Evolutionary conservation across 2,329 filamentous ascomycete genomes (phyloP).

Genomic region (Fusarium burgessii): DNA sequence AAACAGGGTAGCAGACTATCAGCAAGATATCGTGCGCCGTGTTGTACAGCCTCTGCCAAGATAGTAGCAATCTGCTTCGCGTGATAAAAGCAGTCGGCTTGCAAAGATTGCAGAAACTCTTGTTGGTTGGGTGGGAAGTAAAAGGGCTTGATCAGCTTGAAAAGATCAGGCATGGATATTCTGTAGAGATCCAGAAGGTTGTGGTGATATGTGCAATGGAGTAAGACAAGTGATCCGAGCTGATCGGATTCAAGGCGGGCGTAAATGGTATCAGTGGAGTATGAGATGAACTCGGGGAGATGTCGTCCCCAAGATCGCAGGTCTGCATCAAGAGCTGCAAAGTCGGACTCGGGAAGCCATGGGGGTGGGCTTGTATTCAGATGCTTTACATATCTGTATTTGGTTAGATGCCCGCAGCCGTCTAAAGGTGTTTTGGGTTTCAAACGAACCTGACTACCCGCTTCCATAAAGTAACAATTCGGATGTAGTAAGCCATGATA

Average conservation of each 20-base stretch:
- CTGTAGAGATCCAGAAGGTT: constrained; percentile 60
- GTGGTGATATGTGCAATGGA: constrained; percentile 62
- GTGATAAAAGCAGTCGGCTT: constrained; percentile 55
- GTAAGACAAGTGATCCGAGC: constrained; percentile 57
- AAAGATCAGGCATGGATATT: constrained; percentile 59
- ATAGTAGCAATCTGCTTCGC: constrained; percentile 55
- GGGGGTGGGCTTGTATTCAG: constrained; percentile 55
- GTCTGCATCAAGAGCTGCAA: constrained; percentile 56
- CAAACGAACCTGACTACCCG: constrained; percentile 52
- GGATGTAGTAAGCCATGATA: constrained; percentile 59
- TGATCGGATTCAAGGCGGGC: constrained; percentile 60
- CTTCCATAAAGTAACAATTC: constrained; percentile 57
- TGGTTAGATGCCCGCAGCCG: constrained; percentile 14
- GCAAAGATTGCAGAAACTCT: constrained; percentile 52
- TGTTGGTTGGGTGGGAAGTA: constrained; percentile 54
- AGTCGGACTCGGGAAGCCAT: constrained; percentile 58
- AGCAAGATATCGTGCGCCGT: constrained; percentile 56
- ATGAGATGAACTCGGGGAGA: constrained; percentile 59
- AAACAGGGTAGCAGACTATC: constrained; percentile 61
- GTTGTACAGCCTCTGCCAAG: constrained; percentile 54
- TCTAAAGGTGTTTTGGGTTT: background rate
- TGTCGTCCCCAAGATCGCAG: constrained; percentile 56
- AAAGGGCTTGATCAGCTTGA: constrained; percentile 57
- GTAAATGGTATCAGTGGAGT: constrained; percentile 59
- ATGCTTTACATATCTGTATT: constrained; percentile 56